Evolutionary conservation across 2,329 filamentous ascomycete species (phyloP), one percentile per base, ranked within the genome.

Genomic region (Phialophora tarda): DNA sequence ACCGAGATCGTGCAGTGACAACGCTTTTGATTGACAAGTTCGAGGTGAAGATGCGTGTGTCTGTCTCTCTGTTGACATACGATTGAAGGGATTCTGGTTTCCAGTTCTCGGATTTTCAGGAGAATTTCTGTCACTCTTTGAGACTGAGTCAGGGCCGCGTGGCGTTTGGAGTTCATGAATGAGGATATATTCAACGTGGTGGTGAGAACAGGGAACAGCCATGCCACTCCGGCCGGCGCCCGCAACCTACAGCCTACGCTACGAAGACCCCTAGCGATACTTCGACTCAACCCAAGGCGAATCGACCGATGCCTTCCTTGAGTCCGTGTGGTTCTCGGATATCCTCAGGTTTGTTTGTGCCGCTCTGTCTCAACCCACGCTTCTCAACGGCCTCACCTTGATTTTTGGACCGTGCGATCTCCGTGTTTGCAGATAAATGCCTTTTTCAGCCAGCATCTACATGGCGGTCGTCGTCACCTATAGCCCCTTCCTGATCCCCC

Each of bases 21-120:
- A 55, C 26, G 51, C 11, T 11, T 55, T 21, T 34, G 53, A 55
- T 55, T 55, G 53, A 55, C 38, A 44, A 53, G 48, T 26, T 53
- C 26, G 23, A 53, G 48, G 4, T 17, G 10, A 14, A 53, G 14
- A 28, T 7, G 21, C 48, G 48, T 24, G 26, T 17, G 8, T 55
- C 26, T 14, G 26, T 26, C 26, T 8, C 28, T 34, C 26, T 14
- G 21, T 30, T 55, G 53, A 55, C 28, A 30, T 14, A 55, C 10
- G n/a, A 6, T 55, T 55, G 53, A 34, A 17, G 34, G 53, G 14
- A n/a, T 26, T 34, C 26, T 30, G 8, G 53, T 24, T 55, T 28
- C 53, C 32, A 11, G 6, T 55, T 55, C 28, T 55, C 53, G 28
- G 53, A 55, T 55, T 34, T 21, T 34, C 28, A 55, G 53, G 53